These are phyloP conservation scores for Leishmania amazonensis DNA, from an alignment of 208 protist genomes.

Conservation along the genomic window DNA sequence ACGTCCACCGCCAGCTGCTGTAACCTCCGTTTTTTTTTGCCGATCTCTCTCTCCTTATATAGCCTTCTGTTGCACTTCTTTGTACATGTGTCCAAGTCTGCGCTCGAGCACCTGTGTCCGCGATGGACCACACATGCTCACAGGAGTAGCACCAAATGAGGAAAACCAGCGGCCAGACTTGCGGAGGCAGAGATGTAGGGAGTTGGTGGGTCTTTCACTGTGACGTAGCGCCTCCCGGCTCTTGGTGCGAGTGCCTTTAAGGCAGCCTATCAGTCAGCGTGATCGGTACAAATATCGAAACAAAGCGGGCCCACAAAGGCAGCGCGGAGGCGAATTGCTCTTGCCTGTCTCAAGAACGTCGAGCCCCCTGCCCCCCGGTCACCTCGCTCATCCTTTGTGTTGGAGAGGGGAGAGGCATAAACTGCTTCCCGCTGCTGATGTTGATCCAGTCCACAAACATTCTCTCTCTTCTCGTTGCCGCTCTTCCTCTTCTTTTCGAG, in stretches of 20 bases:
- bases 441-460: neutral
- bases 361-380: neutral
- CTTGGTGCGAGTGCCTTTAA: neutral
- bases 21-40: neutral
- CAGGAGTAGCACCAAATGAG: neutral
- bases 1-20: neutral
- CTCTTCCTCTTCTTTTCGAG: neutral
- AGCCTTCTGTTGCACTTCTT: neutral
- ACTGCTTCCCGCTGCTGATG: neutral
- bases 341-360: neutral
- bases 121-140: neutral
- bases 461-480: neutral
- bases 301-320: neutral
- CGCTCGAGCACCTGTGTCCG: neutral
- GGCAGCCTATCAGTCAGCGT: too few species aligned
- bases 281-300: neutral
- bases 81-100: neutral
- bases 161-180: neutral
- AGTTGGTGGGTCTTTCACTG: neutral
- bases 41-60: neutral
- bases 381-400: neutral
- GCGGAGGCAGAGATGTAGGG: neutral
- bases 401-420: neutral
- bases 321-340: neutral
- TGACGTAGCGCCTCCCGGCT: neutral